Percentiles rank a stretch among this genome's conserved stretches.
phyloP scores from a whole-genome alignment of 1,284 basidiomycete species.

The Leucoagaricus sp. region DNA sequence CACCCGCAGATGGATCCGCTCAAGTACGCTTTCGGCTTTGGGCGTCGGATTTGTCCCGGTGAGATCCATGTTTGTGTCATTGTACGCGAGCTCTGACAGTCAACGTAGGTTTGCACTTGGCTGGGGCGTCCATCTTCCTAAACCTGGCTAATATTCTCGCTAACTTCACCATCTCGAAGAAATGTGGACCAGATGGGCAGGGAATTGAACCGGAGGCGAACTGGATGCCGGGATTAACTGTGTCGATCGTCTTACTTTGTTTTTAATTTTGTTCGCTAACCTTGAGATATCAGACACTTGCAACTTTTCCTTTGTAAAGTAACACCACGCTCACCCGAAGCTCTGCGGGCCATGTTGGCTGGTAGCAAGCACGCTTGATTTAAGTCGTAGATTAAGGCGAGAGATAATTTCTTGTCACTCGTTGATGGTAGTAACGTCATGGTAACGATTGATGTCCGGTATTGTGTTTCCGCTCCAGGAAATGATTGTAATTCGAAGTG shows the following conservation, averaged over 20 bases:
- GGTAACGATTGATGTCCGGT: no score
- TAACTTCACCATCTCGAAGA: slow-evolving; percentile 37
- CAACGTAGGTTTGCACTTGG: slow-evolving; percentile 29
- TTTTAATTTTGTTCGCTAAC: neutral
- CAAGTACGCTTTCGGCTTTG: slow-evolving; percentile 42
- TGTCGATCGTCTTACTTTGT: slow-evolving; percentile 25
- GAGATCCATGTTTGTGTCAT: neutral
- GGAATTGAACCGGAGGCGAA: slow-evolving; percentile 31
- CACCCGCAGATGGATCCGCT: slow-evolving; percentile 33
- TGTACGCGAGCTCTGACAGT: neutral
- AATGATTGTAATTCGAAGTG: neutral
- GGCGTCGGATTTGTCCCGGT: slow-evolving; percentile 38
- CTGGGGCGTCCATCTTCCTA: slow-evolving; percentile 35
- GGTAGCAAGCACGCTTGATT: neutral
- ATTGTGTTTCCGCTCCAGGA: no score
- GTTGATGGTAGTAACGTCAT: no score
- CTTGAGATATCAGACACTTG: slow-evolving; percentile 11
- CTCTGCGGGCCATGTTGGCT: neutral
- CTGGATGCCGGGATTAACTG: slow-evolving; percentile 32
- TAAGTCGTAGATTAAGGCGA: no score
- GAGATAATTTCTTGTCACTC: no score
- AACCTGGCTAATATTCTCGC: slow-evolving; percentile 38
- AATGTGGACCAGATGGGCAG: slow-evolving; percentile 30
- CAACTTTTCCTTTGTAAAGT: slow-evolving; percentile 26
- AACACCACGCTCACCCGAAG: slow-evolving; percentile 15